phyloP scores from a whole-genome alignment of 192 early-diverging fungal genomes.

The Linnemannia elongata region DNA sequence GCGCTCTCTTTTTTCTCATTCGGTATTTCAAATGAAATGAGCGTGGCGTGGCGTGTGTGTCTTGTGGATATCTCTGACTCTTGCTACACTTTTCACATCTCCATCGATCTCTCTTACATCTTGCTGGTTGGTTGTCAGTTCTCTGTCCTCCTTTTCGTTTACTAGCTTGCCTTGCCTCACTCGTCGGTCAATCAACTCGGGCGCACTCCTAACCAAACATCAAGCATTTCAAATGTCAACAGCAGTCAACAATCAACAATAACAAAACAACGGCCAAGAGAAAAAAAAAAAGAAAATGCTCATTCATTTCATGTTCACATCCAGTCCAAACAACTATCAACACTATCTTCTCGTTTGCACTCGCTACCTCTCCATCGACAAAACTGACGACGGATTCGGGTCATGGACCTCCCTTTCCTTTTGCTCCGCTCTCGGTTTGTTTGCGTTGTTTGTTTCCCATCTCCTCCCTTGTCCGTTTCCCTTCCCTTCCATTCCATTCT shows the following conservation, averaged over 20 bases:
- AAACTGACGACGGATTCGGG: no score
- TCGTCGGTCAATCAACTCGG: background rate
- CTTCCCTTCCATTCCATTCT: background rate
- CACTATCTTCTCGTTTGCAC: background rate
- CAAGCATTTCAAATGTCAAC: background rate
- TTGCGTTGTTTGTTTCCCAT: no score
- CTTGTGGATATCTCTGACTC: background rate
- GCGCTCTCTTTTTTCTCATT: background rate
- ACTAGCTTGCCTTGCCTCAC: background rate
- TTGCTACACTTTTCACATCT: background rate
- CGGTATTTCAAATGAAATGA: slow-evolving; percentile 9
- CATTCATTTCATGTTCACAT: background rate
- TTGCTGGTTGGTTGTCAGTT: background rate
- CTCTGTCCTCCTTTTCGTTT: background rate
- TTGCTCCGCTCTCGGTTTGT: no score
- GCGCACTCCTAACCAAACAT: background rate
- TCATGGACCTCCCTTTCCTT: background rate
- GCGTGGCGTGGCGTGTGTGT: slow-evolving; percentile 6
- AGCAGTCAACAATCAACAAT: background rate
- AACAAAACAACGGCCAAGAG: background rate
- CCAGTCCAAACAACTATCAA: background rate
- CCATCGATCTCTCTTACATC: background rate
- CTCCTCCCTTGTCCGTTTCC: background rate
- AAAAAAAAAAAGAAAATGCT: background rate
- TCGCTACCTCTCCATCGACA: background rate